phyloP scores from a whole-genome alignment of 768 basidiomycete species.

The Phylloporus arenicola region DNA sequence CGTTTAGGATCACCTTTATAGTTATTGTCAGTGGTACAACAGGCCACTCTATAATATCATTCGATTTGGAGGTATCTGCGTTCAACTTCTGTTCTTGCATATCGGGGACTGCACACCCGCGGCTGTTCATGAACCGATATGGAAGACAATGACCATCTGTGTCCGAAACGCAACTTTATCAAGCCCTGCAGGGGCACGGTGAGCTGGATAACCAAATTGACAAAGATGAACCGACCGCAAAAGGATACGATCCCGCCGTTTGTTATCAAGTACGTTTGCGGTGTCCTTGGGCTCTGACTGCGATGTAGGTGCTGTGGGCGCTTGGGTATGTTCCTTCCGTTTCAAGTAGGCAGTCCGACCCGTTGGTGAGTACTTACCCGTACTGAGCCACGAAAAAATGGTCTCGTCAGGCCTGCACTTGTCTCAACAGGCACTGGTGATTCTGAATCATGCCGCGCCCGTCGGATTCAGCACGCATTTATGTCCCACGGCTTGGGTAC shows the following conservation, averaged over 20 bases:
- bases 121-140: background rate
- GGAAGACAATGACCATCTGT: background rate
- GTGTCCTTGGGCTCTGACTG: background rate
- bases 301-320: background rate
- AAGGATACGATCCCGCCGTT: background rate
- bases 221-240: background rate
- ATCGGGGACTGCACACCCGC: background rate
- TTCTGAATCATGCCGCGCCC: background rate
- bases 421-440: background rate
- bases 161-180: background rate
- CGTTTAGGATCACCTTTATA: constrained; percentile 17
- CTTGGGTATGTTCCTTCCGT: background rate
- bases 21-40: constrained; percentile 13
- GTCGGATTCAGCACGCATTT: background rate
- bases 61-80: background rate
- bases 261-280: background rate
- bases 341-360: background rate
- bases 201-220: background rate
- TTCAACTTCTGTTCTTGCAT: background rate
- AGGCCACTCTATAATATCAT: constrained; percentile 15
- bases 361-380: too few relatives aligned
- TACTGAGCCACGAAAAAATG: background rate
- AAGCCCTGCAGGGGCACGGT: background rate
- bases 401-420: background rate
- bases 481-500: background rate